Evolutionary conservation across 768 basidiomycete species (phyloP).

Genomic region (Kwoniella europaea): DNA sequence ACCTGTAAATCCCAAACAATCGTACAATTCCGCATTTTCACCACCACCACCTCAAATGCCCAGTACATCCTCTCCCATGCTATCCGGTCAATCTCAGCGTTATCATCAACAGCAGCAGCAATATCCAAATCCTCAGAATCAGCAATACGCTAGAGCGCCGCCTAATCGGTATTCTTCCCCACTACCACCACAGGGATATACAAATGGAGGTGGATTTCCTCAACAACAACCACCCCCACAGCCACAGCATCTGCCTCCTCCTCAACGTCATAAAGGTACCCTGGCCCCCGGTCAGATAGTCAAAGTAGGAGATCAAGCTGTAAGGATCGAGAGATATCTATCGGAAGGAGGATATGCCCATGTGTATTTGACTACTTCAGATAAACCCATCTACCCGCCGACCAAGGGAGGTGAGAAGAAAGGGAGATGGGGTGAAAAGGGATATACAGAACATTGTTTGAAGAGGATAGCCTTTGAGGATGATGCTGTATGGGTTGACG

Average conservation of each 20-base stretch:
- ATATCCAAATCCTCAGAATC: constrained; percentile 11
- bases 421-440: constrained; percentile 62
- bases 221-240: constrained; percentile 5
- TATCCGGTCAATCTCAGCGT: constrained; percentile 22
- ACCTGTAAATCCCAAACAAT: constrained; percentile 20
- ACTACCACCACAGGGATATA: constrained; percentile 1
- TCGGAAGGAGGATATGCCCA: constrained; percentile 99
- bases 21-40: constrained; percentile 27
- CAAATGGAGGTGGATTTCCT: constrained; percentile 5
- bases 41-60: constrained; percentile 24
- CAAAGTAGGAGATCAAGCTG: constrained; percentile 76
- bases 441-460: constrained; percentile 92
- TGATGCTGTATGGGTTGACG: constrained; percentile 86
- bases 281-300: constrained; percentile 77
- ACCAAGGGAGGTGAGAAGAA: constrained; percentile 31
- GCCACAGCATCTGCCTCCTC: constrained; percentile 25
- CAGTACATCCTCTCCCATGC: constrained; percentile 17
- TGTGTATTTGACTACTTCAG: constrained; percentile 91
- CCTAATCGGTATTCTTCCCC: constrained; percentile 15
- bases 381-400: constrained; percentile 68
- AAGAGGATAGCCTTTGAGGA: constrained; percentile 93
- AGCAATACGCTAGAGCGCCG: constrained; percentile 17
- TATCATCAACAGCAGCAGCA: constrained; percentile 26
- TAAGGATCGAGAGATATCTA: constrained; percentile 92
- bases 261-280: constrained; percentile 57